Conservation (phyloP, 169 alveolate genomes). For the Cryptosporidium viatorum region DNA sequence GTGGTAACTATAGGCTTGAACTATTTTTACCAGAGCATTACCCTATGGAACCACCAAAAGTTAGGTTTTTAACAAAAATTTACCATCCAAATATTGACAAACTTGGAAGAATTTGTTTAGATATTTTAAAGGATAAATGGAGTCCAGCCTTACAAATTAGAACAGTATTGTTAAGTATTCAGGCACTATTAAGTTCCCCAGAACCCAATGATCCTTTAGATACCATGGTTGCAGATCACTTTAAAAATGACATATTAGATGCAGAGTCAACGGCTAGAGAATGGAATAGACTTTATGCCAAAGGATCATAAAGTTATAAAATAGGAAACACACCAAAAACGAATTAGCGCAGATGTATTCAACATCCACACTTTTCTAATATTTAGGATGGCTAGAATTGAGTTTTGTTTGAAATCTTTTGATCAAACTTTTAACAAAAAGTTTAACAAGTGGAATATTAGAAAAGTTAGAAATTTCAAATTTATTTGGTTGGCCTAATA, state of each 20-base stretch:
- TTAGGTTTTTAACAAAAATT: conserved; percentile 95
- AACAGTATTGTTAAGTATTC: conserved; percentile 96
- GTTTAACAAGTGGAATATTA: neutral
- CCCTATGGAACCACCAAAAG: conserved; percentile 99
- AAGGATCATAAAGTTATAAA: conserved; percentile 1
- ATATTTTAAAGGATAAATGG: conserved; percentile 98
- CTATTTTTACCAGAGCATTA: conserved; percentile 97
- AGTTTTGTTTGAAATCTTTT: neutral
- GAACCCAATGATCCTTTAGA: conserved; percentile 98
- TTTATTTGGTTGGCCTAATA: neutral
- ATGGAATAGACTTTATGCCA: conserved; percentile 91
- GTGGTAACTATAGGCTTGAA: conserved; percentile 95
- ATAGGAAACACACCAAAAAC: neutral
- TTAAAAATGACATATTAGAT: conserved; percentile 90
- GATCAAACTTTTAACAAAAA: neutral
- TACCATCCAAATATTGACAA: conserved; percentile 99
- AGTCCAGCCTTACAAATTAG: conserved; percentile 98
- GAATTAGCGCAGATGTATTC: neutral
- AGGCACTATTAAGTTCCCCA: conserved; percentile 97
- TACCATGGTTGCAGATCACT: conserved; percentile 95
- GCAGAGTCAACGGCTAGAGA: conserved; percentile 93
- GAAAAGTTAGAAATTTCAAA: neutral
- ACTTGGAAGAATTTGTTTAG: conserved; percentile 98
- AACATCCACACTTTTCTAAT: neutral
- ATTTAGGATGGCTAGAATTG: neutral